These are phyloP conservation scores for Chrysoporthe deuterocubensis DNA, from an alignment of 2,329 filamentous ascomycete species.

Conservation along the genomic window DNA sequence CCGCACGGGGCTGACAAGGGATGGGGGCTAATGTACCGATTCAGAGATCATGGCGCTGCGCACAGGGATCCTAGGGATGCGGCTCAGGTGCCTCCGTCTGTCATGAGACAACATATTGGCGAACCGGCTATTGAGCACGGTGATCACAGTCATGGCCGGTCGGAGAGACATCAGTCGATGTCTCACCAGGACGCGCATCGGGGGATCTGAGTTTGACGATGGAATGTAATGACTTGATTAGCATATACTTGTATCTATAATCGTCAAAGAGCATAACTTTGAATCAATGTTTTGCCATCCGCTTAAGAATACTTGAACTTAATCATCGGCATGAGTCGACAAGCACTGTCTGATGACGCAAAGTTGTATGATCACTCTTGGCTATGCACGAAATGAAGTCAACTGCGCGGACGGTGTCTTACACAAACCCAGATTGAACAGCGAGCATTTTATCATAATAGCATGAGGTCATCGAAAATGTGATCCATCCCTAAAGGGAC, in stretches of 20 bases:
- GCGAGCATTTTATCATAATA: no score
- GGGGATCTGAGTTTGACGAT: constrained; percentile 44
- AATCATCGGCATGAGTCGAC: no score
- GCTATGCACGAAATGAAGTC: no score
- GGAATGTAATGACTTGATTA: background rate
- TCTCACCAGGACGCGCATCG: constrained; percentile 54
- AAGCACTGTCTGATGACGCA: no score
- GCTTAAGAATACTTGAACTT: no score
- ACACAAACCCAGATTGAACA: no score
- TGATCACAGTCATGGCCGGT: constrained; percentile 47
- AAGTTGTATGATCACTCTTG: no score
- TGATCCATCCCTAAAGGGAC: no score
- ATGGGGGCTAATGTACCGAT: background rate
- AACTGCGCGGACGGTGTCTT: no score
- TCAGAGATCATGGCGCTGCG: background rate
- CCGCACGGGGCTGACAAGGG: no score
- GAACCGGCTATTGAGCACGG: constrained; percentile 50
- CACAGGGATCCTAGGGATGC: constrained; percentile 56
- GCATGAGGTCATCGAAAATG: no score
- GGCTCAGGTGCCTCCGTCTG: constrained; percentile 60
- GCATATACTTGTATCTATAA: background rate
- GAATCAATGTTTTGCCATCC: background rate
- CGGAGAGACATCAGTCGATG: constrained; percentile 49
- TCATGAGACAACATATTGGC: constrained; percentile 52
- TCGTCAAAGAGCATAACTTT: background rate